Evolutionary conservation across 768 basidiomycete genomes (phyloP), one percentile per base, ranked within the genome.

Genomic region (Tylopilus rubrobrunneus): DNA sequence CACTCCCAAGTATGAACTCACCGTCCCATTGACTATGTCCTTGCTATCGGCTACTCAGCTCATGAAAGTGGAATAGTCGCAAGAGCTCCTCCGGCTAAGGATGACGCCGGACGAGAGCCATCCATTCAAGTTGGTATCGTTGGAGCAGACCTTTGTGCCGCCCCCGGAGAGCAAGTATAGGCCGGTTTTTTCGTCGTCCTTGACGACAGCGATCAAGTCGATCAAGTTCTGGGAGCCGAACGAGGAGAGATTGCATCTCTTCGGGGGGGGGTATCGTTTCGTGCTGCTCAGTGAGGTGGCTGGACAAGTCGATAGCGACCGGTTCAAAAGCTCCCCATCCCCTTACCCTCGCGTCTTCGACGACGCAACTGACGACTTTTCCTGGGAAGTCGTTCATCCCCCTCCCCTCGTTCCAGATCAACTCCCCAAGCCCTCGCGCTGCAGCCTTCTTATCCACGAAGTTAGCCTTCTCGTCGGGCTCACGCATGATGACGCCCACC

Each of bases 21-120:
- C 74, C 8, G 68, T 82, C 0, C 56, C 74, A 0, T 71, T 83
- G 23, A 82, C 81, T 1, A 70, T 78, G 0, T 87, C 88, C 12
- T 74, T 91, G 10, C 68, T 90, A 15, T 78, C 79, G 4, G 72
- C 78, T 0, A 74, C 78, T 14, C 74, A 77, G 11, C 77, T 90
- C 45, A 86, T 86, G 31, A 88, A 76, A 53, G 74, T 78, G 0
- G 83, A 85, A 45, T 92, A 88, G 89, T 25, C 90, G 25, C 66
- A 69, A 7, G 83, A 89, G 51, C 63, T 88, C 29, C 55, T 89
- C 29, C 75, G 77, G 2, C 71, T 82, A 1, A 83, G 83, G 8
- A 67, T 59, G 17, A 59, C 73, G 11, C 66, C 71, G 5, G 64
- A 64, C 4, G 66, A 69, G 14, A 56, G 63, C 2, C 68, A 78